Percentiles rank a stretch among this genome's conserved stretches.
These are phyloP conservation scores for Leersia perrieri DNA, from an alignment of 176 grass and related monocot genomes.

Conservation along the genomic window DNA sequence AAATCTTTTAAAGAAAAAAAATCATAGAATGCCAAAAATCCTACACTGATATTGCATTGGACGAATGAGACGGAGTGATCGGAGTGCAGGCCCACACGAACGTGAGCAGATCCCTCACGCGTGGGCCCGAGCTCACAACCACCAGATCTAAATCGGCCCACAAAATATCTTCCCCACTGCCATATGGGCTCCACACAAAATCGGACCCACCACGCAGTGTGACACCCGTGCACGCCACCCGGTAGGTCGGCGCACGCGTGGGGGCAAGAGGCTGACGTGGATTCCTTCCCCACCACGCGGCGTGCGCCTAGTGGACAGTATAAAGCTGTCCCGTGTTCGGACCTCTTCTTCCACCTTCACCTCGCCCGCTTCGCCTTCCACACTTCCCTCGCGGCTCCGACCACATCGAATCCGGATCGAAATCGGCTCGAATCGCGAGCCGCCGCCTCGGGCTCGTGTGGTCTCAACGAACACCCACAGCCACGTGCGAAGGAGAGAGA, in stretches of 20 bases:
- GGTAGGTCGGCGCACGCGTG: background rate
- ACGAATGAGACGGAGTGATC: background rate
- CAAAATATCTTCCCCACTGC: background rate
- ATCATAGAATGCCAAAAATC: too few species aligned
- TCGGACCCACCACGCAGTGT: background rate
- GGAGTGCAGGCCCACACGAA: background rate
- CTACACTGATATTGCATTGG: background rate
- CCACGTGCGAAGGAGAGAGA: background rate
- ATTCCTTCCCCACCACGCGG: background rate
- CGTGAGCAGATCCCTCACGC: background rate
- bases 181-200: too few species aligned
- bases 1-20: too few species aligned
- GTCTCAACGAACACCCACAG: background rate
- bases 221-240: background rate
- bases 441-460: too few species aligned
- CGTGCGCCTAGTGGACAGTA: background rate
- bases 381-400: constrained; percentile 8
- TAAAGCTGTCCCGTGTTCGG: constrained; percentile 15
- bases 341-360: background rate
- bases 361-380: background rate
- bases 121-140: background rate
- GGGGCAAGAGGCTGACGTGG: background rate
- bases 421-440: background rate
- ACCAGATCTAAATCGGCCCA: background rate
- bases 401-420: background rate